Conservation (phyloP, 148 eudicot genomes). For the Fallopia convolvulus region DNA sequence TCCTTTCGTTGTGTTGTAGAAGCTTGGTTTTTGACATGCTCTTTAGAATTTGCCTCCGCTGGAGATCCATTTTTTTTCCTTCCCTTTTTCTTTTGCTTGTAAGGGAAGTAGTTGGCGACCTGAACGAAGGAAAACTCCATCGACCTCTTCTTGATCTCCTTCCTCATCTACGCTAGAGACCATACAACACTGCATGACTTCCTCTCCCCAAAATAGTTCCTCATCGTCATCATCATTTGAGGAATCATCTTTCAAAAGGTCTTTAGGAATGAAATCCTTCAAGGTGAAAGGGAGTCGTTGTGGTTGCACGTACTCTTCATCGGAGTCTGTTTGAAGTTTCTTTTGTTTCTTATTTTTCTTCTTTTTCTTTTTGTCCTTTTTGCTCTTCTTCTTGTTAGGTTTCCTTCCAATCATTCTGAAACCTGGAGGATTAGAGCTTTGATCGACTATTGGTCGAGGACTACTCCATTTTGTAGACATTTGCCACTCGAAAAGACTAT, state of each 20-base stretch:
- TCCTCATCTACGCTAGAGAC: neutral
- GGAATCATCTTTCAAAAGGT: neutral
- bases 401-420: neutral
- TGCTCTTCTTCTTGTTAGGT: neutral
- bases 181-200: neutral
- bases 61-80: neutral
- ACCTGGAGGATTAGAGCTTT: neutral
- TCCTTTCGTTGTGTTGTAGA: neutral
- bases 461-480: too few relatives aligned
- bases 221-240: neutral
- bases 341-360: too few relatives aligned
- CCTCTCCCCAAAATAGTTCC: neutral
- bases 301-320: neutral
- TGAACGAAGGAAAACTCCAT: neutral
- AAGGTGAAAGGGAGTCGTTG: neutral
- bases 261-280: neutral
- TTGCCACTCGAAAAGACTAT: too few relatives aligned
- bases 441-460: neutral
- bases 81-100: neutral
- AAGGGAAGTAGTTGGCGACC: neutral
- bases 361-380: neutral
- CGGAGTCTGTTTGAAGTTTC: neutral
- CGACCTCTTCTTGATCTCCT: neutral
- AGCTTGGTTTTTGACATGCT: too few relatives aligned
- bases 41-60: too few relatives aligned